A percentile compares a stretch with the other conserved stretches of the same genome.
Evolutionary conservation across 176 grass and related monocot species (phyloP).

Genomic region (Rhynchospora pubera): DNA sequence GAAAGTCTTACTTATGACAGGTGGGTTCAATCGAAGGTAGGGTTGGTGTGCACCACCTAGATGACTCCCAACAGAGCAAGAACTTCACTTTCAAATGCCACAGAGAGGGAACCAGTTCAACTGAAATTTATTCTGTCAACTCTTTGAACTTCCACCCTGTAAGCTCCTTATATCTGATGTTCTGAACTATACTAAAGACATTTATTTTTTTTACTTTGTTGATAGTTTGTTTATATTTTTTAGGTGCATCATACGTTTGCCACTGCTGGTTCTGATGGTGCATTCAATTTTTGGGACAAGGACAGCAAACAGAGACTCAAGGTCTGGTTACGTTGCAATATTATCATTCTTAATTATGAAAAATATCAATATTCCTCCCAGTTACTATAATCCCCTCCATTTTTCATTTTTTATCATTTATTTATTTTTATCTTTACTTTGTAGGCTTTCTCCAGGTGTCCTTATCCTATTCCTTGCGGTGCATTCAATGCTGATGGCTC

Average conservation of each 20-base stretch:
- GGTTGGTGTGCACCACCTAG: constrained; percentile 93
- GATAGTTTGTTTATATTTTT: background rate
- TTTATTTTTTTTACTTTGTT: constrained; percentile 12
- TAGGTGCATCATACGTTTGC: constrained; percentile 89
- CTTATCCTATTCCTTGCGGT: constrained; percentile 80
- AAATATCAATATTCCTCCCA: too few species aligned
- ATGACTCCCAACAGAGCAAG: constrained; percentile 84
- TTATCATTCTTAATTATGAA: background rate
- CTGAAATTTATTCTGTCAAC: constrained; percentile 93
- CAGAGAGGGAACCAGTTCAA: constrained; percentile 85
- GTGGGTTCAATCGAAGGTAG: constrained; percentile 94
- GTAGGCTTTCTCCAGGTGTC: constrained; percentile 74
- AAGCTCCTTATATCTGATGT: constrained; percentile 32
- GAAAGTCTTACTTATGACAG: constrained; percentile 40
- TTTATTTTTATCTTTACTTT: background rate
- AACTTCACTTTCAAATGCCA: constrained; percentile 99
- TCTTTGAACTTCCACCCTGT: constrained; percentile 95
- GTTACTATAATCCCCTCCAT: background rate
- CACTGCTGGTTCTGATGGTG: constrained; percentile 76
- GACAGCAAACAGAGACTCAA: constrained; percentile 85
- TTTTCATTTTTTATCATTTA: background rate
- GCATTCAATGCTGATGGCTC: constrained; percentile 91
- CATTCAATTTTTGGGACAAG: constrained; percentile 94
- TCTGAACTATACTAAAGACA: background rate
- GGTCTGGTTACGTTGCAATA: constrained; percentile 28